Base-by-base conservation (phyloP, 139 green algal genomes). In the Gonium pectorale region DNA sequence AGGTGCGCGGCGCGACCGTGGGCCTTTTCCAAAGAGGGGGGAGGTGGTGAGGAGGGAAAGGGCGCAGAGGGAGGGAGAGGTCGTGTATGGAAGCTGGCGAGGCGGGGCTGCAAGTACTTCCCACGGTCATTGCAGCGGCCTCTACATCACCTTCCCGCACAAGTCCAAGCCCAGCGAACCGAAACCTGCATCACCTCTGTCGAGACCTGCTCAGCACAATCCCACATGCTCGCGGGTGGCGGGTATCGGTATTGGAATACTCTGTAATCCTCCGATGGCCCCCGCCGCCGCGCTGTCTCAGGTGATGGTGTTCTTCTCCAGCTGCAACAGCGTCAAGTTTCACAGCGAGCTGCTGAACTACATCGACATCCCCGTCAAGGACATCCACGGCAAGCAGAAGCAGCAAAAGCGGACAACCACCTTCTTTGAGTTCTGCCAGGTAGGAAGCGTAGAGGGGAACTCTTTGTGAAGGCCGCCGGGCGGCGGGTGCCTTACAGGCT, bases 381-480 rank as follows among this genome's bases (percentile, higher is more conserved):
- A 99, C 90, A 99, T 99, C 85, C 97, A 99, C 86, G 97, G 97
- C 85, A 99, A 99, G 93, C 95, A 98, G 90, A 99, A 99, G 95
- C 97, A 99, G 93, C 92, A 95, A 85, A 98, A 98, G 87, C 95
- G 97, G 67, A 99, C 97, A 2, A 90, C 94, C 72, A 98, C 97
- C 38, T 99, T 99, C 89, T 97, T 98, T 79, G 97, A 99, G 88
- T 99, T 99, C 90, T 98, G 94, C 89, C 91, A 96, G 79, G 90
- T 88, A 52, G 22, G 56, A n/a, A n/a, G n/a, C n/a, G n/a, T n/a
- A n/a, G n/a, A n/a, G n/a, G n/a, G n/a, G n/a, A n/a, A n/a, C n/a
- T n/a, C n/a, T n/a, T n/a, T n/a, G n/a, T n/a, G n/a, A n/a, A n/a
- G n/a, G n/a, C n/a, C n/a, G n/a, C n/a, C n/a, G n/a, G n/a, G n/a